phyloP scores from a whole-genome alignment of 2,329 filamentous ascomycete genomes.

The Cytospora leucostoma region DNA sequence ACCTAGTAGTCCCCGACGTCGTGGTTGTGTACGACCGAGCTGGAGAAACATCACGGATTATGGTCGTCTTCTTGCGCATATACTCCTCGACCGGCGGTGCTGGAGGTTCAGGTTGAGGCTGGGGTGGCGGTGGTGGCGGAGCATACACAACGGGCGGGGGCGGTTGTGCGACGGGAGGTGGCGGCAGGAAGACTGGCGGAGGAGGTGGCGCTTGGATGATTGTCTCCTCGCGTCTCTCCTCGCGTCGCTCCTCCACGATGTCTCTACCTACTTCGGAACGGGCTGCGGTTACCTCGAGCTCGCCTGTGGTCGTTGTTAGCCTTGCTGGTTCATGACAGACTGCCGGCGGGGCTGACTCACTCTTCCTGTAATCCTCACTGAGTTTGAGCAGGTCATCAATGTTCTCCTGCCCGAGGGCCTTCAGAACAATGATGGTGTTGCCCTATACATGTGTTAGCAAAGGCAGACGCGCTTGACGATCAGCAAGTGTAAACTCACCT shows the following conservation, averaged over 20 bases:
- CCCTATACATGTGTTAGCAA: conserved; percentile 59
- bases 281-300: conserved; percentile 47
- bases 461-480: background rate
- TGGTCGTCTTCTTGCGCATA: conserved; percentile 47
- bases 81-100: conserved; percentile 36
- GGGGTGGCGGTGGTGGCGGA: conserved; percentile 36
- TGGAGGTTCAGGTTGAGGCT: conserved; percentile 33
- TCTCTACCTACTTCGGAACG: conserved; percentile 48
- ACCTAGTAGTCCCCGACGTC: conserved; percentile 37
- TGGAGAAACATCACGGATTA: conserved; percentile 54
- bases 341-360: conserved; percentile 39
- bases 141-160: conserved; percentile 22
- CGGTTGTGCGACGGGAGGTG: conserved; percentile 33
- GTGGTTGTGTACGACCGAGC: conserved; percentile 42
- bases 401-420: conserved; percentile 84
- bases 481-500: conserved; percentile 56
- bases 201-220: conserved; percentile 39
- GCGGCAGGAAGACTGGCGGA: conserved; percentile 29
- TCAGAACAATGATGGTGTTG: conserved; percentile 76
- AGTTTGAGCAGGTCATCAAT: conserved; percentile 87
- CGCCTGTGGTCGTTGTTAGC: conserved; percentile 37
- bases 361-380: conserved; percentile 73
- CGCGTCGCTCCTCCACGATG: conserved; percentile 40
- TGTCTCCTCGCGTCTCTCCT: conserved; percentile 49
- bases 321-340: background rate